A percentile compares a stretch with the other conserved stretches of the same genome.
phyloP scores from a whole-genome alignment of 495 filamentous ascomycete species.

The Hypoxylon crocopeplum region DNA sequence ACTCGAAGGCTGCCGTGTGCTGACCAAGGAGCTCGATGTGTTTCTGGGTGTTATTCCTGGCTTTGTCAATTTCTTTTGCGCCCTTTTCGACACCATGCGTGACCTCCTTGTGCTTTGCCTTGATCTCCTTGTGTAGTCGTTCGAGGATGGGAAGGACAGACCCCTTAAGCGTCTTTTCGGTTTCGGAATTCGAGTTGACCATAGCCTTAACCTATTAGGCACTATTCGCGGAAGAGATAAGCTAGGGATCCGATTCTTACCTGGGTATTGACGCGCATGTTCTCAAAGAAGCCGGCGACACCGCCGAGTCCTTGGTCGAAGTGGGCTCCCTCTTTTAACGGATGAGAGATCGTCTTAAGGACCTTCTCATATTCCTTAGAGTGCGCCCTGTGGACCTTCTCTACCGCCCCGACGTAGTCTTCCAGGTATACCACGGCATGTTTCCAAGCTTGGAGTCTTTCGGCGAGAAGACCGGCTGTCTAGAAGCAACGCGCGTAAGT shows the following conservation, averaged over 20 bases:
- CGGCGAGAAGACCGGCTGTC: conserved; percentile 77
- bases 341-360: conserved; percentile 88
- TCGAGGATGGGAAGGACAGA: conserved; percentile 86
- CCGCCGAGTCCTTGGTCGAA: conserved; percentile 89
- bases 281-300: conserved; percentile 88
- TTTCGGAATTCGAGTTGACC: conserved; percentile 84
- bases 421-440: conserved; percentile 90
- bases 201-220: conserved; percentile 63
- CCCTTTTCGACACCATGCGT: conserved; percentile 81
- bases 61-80: conserved; percentile 89
- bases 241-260: conserved; percentile 45
- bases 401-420: conserved; percentile 81
- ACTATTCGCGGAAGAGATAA: neutral
- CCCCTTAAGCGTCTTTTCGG: conserved; percentile 83
- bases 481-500: conserved; percentile 39
- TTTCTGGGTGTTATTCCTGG: conserved; percentile 85
- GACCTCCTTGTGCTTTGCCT: conserved; percentile 91
- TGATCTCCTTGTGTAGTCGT: conserved; percentile 93
- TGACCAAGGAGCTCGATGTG: conserved; percentile 93
- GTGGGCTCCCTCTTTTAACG: conserved; percentile 85
- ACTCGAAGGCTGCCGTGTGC: conserved; percentile 77
- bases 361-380: conserved; percentile 96
- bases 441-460: conserved; percentile 93
- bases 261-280: conserved; percentile 89
- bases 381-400: conserved; percentile 82